Percentiles rank a stretch among this genome's conserved stretches.
phyloP scores from a whole-genome alignment of 2,329 filamentous ascomycete genomes.

The Clarireedia paspali region DNA sequence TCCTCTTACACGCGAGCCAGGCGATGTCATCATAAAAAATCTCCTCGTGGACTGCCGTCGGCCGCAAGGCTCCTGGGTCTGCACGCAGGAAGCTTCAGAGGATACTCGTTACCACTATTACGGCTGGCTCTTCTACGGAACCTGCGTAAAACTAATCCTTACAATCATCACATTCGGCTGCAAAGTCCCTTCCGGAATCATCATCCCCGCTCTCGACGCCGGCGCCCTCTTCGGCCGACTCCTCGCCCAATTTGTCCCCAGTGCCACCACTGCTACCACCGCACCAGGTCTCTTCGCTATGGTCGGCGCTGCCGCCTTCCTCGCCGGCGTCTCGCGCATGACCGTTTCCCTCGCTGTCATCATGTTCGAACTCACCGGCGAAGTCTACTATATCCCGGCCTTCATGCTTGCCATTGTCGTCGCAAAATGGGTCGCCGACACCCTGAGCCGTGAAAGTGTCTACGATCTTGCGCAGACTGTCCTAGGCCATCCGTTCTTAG shows the following conservation, averaged over 20 bases:
- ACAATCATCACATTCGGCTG: slow-evolving; percentile 52
- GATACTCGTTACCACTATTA: slow-evolving; percentile 37
- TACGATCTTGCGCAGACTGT: slow-evolving; percentile 54
- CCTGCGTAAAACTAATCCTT: slow-evolving; percentile 45
- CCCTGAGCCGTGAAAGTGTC: slow-evolving; percentile 43
- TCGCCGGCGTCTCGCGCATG: slow-evolving; percentile 51
- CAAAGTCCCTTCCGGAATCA: slow-evolving; percentile 53
- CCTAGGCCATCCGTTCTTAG: slow-evolving; percentile 50
- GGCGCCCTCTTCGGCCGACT: slow-evolving; percentile 51
- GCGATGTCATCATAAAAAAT: slow-evolving; percentile 48
- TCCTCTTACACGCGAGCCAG: slow-evolving; percentile 44
- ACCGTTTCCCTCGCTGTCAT: slow-evolving; percentile 51
- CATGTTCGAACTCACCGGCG: slow-evolving; percentile 54
- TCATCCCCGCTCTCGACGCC: slow-evolving; percentile 50
- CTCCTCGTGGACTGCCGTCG: slow-evolving; percentile 46
- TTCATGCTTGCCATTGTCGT: slow-evolving; percentile 53
- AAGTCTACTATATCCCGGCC: slow-evolving; percentile 48
- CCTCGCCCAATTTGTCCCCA: slow-evolving; percentile 33
- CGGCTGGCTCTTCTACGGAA: slow-evolving; percentile 44
- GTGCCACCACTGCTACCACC: slow-evolving; percentile 42
- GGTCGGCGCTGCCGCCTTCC: slow-evolving; percentile 50
- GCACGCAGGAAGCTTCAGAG: slow-evolving; percentile 37
- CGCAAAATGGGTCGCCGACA: slow-evolving; percentile 51
- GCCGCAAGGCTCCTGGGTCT: slow-evolving; percentile 38
- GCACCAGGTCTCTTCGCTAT: slow-evolving; percentile 51